Percentiles rank a stretch among this genome's conserved stretches.
These are phyloP conservation scores for Myxozyma lipomycoides DNA, from an alignment of 805 yeast genomes.

Conservation along the genomic window DNA sequence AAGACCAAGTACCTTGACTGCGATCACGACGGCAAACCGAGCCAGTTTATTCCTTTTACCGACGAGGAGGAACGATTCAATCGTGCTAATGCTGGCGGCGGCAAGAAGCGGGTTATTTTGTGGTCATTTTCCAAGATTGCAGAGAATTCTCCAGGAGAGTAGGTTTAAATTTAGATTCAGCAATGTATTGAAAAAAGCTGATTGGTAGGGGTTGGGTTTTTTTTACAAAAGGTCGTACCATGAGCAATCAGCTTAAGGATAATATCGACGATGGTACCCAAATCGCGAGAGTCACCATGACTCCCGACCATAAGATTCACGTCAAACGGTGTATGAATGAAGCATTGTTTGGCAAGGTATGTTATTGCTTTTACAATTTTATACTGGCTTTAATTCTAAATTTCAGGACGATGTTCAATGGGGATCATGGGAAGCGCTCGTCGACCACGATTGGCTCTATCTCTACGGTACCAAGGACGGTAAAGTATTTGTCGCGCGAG, in stretches of 20 bases:
- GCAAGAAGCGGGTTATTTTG: slow-evolving; percentile 17
- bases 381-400: not conserved
- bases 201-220: slow-evolving; percentile 21
- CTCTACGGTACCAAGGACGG: slow-evolving; percentile 22
- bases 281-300: slow-evolving; percentile 11
- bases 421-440: slow-evolving; percentile 20
- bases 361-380: not conserved
- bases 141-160: slow-evolving; percentile 23
- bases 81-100: slow-evolving; percentile 15
- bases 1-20: slow-evolving; percentile 19
- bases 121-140: slow-evolving; percentile 25
- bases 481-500: slow-evolving; percentile 18
- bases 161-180: not conserved
- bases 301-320: slow-evolving; percentile 15
- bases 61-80: slow-evolving; percentile 20
- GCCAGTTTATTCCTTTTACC: slow-evolving; percentile 26
- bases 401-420: slow-evolving; percentile 9
- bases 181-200: not conserved
- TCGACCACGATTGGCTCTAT: slow-evolving; percentile 18
- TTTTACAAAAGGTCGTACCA: slow-evolving; percentile 25
- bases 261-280: slow-evolving; percentile 21
- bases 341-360: slow-evolving; percentile 13
- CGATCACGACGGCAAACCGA: slow-evolving; percentile 19
- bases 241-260: slow-evolving; percentile 9
- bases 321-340: slow-evolving; percentile 20